These are phyloP conservation scores for Apiospora arundinis DNA, from an alignment of 2,329 filamentous ascomycete species.

Conservation along the genomic window DNA sequence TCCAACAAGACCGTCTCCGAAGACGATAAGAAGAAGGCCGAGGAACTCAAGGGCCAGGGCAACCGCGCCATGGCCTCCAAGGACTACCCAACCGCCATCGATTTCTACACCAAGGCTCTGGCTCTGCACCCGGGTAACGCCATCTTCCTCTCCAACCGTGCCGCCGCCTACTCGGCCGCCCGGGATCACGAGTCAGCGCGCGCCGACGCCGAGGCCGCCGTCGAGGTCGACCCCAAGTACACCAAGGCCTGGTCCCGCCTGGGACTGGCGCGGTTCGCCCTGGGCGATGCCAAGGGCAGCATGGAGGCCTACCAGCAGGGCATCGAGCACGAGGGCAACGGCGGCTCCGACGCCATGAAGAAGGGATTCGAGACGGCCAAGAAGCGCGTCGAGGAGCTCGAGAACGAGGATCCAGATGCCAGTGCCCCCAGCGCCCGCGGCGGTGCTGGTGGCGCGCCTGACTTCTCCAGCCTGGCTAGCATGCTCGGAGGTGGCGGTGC, in stretches of 20 bases:
- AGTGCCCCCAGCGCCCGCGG: conserved; percentile 58
- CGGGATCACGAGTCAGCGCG: conserved; percentile 84
- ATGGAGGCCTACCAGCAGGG: conserved; percentile 95
- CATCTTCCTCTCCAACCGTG: conserved; percentile 97
- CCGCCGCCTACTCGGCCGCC: conserved; percentile 86
- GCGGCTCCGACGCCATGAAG: conserved; percentile 96
- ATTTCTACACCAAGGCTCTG: conserved; percentile 87
- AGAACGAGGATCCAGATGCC: conserved; percentile 56
- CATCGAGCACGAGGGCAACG: conserved; percentile 92
- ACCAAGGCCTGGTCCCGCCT: conserved; percentile 97
- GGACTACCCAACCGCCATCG: conserved; percentile 83
- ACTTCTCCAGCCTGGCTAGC: conserved; percentile 72
- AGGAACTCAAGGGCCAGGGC: conserved; percentile 86
- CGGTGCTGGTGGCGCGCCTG: conserved; percentile 67
- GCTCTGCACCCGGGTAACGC: conserved; percentile 83
- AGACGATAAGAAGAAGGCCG: conserved; percentile 78
- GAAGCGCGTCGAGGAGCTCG: conserved; percentile 83
- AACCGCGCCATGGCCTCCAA: conserved; percentile 96
- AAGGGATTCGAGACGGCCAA: conserved; percentile 95
- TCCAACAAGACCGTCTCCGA: conserved; percentile 48
- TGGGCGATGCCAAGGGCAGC: conserved; percentile 87
- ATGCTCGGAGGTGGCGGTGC: conserved; percentile 73
- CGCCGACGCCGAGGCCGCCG: conserved; percentile 89
- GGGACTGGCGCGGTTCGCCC: conserved; percentile 87
- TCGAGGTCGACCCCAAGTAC: conserved; percentile 87